Conservation (phyloP, 257 asterid species). For the Fraxinus quadrangulata region DNA sequence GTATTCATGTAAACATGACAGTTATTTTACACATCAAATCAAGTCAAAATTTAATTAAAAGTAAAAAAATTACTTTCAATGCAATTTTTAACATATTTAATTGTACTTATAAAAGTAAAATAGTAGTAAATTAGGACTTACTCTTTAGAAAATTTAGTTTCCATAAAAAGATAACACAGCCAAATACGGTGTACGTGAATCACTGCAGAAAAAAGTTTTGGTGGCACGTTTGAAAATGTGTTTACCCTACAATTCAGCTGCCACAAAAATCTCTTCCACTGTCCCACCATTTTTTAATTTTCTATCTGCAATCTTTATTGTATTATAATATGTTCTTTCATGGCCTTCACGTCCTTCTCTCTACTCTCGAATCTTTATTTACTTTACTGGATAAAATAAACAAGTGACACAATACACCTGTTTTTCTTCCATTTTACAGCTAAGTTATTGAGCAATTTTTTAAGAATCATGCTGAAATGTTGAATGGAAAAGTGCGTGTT, state of each 20-base stretch:
- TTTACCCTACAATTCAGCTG: neutral
- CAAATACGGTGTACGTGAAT: neutral
- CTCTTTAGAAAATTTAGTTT: neutral
- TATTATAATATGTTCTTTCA: neutral
- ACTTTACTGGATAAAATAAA: slow-evolving; percentile 20
- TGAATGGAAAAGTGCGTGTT: too few species aligned
- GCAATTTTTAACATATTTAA: neutral
- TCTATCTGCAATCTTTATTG: neutral
- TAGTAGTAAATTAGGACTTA: neutral
- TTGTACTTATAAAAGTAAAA: neutral
- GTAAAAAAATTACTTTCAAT: too few species aligned
- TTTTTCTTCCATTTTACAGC: slow-evolving; percentile 22
- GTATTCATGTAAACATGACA: too few species aligned
- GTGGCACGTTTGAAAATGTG: slow-evolving; percentile 1
- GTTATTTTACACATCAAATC: too few species aligned
- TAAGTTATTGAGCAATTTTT: neutral
- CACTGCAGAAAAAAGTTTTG: neutral
- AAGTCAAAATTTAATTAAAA: too few species aligned
- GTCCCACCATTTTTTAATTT: neutral
- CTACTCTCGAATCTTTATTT: neutral
- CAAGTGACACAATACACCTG: slow-evolving; percentile 25
- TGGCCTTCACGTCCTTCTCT: slow-evolving; percentile 40
- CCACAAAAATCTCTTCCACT: neutral
- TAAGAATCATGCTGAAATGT: too few species aligned
- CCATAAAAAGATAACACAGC: neutral